These are phyloP conservation scores for Abrus precatorius DNA, from an alignment of 306 rosid genomes.

Conservation along the genomic window DNA sequence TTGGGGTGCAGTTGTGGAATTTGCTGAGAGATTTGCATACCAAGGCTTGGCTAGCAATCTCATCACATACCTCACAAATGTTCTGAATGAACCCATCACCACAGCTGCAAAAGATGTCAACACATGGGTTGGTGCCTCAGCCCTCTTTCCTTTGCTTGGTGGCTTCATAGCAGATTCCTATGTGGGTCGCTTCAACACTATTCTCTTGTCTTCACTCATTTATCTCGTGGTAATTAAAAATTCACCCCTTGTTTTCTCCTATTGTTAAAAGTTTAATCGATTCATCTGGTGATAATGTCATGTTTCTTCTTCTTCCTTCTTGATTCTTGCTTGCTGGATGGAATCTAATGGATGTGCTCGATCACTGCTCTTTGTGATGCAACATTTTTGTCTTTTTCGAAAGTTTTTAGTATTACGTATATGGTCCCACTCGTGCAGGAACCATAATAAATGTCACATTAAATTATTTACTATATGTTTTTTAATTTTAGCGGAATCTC, in stretches of 20 bases:
- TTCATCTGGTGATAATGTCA: not conserved
- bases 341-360: constrained; percentile 44
- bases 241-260: not conserved
- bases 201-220: constrained; percentile 58
- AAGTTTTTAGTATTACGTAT: not conserved
- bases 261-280: too few species aligned
- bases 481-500: not conserved
- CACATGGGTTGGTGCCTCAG: constrained; percentile 70
- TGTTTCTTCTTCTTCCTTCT: constrained; percentile 14
- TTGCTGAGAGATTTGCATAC: constrained; percentile 67
- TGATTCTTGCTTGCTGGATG: constrained; percentile 25
- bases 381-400: constrained; percentile 46
- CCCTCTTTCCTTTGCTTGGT: constrained; percentile 69
- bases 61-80: constrained; percentile 54
- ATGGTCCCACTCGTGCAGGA: constrained; percentile 23
- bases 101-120: constrained; percentile 67
- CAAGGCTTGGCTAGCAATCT: constrained; percentile 55
- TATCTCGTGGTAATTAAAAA: constrained; percentile 56
- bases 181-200: constrained; percentile 70
- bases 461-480: not conserved
- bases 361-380: constrained; percentile 4
- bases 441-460: constrained; percentile 20
- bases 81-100: constrained; percentile 56
- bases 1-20: constrained; percentile 52
- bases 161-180: constrained; percentile 69